Conservation (phyloP, 2,329 filamentous ascomycete species). For the Talaromyces verruculosus region DNA sequence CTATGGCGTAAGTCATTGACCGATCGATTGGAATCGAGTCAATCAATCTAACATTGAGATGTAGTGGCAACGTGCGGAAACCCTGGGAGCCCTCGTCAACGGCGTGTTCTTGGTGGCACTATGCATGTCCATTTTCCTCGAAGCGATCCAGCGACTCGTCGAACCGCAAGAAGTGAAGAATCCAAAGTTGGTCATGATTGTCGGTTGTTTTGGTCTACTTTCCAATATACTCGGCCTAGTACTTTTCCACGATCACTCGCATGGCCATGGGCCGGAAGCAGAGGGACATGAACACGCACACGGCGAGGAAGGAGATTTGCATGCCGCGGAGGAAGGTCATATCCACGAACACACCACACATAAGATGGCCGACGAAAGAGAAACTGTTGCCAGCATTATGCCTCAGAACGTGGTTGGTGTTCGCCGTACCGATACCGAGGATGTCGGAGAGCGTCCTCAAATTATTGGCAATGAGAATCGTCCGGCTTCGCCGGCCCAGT, state of each 20-base stretch:
- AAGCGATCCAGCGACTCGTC: slow-evolving; percentile 87
- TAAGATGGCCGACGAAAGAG: slow-evolving; percentile 56
- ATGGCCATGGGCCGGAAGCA: slow-evolving; percentile 62
- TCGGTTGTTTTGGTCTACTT: slow-evolving; percentile 78
- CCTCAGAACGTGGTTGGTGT: slow-evolving; percentile 62
- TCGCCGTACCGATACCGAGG: slow-evolving; percentile 36
- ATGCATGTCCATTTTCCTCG: slow-evolving; percentile 93
- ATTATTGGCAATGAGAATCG: slow-evolving; percentile 14
- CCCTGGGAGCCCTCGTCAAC: slow-evolving; percentile 92
- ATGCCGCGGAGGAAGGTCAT: slow-evolving; percentile 41
- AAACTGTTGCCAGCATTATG: slow-evolving; percentile 61
- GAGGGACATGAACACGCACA: slow-evolving; percentile 58
- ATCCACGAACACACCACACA: slow-evolving; percentile 37
- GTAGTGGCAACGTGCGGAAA: slow-evolving; percentile 97
- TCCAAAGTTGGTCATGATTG: slow-evolving; percentile 82
- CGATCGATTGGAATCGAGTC: neutral
- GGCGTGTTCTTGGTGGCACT: slow-evolving; percentile 96
- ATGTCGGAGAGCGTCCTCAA: slow-evolving; percentile 20
- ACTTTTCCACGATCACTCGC: slow-evolving; percentile 89
- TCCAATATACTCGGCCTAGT: slow-evolving; percentile 89
- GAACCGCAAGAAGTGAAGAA: slow-evolving; percentile 85
- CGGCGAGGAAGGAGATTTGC: slow-evolving; percentile 51
- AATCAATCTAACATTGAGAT: slow-evolving; percentile 1
- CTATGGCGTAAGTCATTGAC: slow-evolving; percentile 69
- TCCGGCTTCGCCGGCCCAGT: slow-evolving; percentile 24